Percentiles rank a stretch among this genome's conserved stretches.
These are phyloP conservation scores for Tetraselmis striata DNA, from an alignment of 139 green algal species.

Conservation along the genomic window DNA sequence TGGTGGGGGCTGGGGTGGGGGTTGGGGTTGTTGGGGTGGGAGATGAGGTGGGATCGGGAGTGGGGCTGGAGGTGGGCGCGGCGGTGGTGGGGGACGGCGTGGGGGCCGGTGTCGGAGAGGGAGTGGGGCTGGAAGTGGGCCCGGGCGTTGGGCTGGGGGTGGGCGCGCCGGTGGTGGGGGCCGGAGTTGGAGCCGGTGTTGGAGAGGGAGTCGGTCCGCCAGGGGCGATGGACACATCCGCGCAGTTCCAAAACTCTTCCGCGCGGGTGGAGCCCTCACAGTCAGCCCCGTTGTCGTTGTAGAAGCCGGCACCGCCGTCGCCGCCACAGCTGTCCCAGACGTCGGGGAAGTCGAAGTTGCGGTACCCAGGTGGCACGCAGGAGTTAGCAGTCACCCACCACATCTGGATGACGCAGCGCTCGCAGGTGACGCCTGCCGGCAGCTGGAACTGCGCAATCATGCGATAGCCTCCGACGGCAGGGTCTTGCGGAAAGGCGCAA, in stretches of 20 bases:
- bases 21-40: not conserved
- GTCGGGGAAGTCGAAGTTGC: slow-evolving; percentile 6
- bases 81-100: not conserved
- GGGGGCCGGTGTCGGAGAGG: not conserved
- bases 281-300: not conserved
- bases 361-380: slow-evolving; percentile 1
- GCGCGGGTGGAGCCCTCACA: not conserved
- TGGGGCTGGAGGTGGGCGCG: not conserved
- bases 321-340: not conserved
- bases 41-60: not conserved
- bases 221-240: not conserved
- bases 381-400: slow-evolving; percentile 5
- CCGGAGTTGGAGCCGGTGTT: too few species aligned
- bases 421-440: not conserved
- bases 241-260: slow-evolving; percentile 6
- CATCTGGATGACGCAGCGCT: slow-evolving; percentile 7
- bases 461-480: not conserved
- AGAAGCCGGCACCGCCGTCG: not conserved
- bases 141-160: too few species aligned
- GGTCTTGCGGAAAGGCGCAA: not conserved
- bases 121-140: too few species aligned
- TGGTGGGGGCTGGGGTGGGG: not conserved
- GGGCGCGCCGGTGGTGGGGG: not conserved
- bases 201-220: too few species aligned
- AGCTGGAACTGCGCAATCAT: not conserved